phyloP scores from a whole-genome alignment of 306 rosid genomes.

The Luffa acutangula region DNA sequence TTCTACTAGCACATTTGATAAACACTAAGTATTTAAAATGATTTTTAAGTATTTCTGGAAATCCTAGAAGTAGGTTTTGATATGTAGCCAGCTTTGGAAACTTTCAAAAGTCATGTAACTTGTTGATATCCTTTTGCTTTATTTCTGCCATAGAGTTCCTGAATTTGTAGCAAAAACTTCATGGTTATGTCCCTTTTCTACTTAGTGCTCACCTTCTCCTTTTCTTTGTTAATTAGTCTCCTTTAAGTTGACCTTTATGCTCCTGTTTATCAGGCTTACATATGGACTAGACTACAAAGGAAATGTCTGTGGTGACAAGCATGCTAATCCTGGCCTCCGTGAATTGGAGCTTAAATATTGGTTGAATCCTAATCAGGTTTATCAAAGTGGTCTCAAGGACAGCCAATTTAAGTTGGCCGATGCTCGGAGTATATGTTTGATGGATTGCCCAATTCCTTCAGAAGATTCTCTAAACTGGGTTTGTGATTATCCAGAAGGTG shows the following conservation, averaged over 20 bases:
- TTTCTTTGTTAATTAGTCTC: background rate
- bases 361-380: conserved; percentile 91
- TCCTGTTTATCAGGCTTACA: conserved; percentile 57
- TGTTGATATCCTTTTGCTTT: background rate
- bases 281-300: conserved; percentile 95
- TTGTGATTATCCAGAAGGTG: conserved; percentile 94
- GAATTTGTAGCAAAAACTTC: background rate
- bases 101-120: background rate
- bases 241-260: background rate
- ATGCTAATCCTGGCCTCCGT: conserved; percentile 63
- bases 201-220: background rate
- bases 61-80: background rate
- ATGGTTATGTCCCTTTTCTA: conserved; percentile 5
- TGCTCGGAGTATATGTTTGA: conserved; percentile 78
- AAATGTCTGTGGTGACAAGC: conserved; percentile 80
- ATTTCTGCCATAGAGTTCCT: background rate
- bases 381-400: conserved; percentile 75
- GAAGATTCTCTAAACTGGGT: conserved; percentile 84
- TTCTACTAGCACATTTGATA: background rate
- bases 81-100: background rate
- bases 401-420: conserved; percentile 47
- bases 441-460: conserved; percentile 74
- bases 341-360: conserved; percentile 77
- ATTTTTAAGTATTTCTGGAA: background rate
- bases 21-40: background rate